Conservation (phyloP, 2,329 filamentous ascomycete genomes). For the Hypoxylon rubiginosum region DNA sequence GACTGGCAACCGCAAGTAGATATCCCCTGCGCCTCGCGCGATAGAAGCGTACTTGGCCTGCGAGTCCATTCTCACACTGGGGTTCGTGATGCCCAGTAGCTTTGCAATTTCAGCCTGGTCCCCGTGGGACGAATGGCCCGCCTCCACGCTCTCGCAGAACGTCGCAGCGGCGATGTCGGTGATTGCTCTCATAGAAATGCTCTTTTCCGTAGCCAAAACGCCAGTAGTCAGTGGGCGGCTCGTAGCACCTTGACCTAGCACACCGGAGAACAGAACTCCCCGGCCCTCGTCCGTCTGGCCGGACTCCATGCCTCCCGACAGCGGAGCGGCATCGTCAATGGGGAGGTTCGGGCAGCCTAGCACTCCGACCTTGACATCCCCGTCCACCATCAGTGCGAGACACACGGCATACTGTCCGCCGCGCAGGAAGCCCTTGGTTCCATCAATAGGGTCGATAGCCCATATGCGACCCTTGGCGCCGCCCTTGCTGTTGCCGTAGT, state of each 20-base stretch:
- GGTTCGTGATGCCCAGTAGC: conserved; percentile 86
- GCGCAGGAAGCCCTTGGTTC: conserved; percentile 95
- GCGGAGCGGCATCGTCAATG: conserved; percentile 79
- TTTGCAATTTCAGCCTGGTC: conserved; percentile 88
- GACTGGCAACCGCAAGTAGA: conserved; percentile 91
- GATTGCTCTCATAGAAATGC: conserved; percentile 85
- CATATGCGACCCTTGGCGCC: conserved; percentile 85
- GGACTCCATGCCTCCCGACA: conserved; percentile 79
- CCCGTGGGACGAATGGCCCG: conserved; percentile 89
- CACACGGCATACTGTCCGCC: conserved; percentile 98
- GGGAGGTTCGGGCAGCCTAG: conserved; percentile 96
- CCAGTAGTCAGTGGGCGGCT: conserved; percentile 77
- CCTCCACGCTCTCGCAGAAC: conserved; percentile 97
- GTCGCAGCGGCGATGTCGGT: conserved; percentile 82
- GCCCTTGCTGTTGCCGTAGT: conserved; percentile 77
- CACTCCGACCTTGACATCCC: conserved; percentile 93
- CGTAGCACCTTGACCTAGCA: conserved; percentile 83
- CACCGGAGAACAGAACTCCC: conserved; percentile 90
- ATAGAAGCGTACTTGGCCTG: conserved; percentile 98
- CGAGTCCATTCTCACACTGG: conserved; percentile 96
- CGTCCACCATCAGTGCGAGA: conserved; percentile 90
- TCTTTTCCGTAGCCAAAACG: conserved; percentile 65
- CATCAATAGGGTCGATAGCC: conserved; percentile 97
- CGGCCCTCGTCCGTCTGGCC: conserved; percentile 82
- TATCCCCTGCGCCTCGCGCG: conserved; percentile 91